These are phyloP conservation scores for Scheffersomyces amazonensis DNA, from an alignment of 805 yeast genomes.

Conservation along the genomic window DNA sequence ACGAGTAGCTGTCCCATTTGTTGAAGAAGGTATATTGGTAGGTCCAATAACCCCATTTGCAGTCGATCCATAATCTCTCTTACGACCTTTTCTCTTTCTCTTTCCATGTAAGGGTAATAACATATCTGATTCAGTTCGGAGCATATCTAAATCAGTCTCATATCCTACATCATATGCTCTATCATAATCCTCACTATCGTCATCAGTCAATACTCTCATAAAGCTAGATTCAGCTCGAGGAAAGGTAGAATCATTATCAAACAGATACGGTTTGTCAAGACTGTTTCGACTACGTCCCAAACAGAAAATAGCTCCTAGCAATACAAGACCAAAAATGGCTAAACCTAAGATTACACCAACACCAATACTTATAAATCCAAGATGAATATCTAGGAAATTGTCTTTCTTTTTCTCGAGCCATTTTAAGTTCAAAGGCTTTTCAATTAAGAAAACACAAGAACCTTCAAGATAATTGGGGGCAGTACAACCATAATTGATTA, in stretches of 20 bases:
- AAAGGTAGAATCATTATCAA: conserved; percentile 7
- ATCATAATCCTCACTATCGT: conserved; percentile 18
- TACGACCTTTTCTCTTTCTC: conserved; percentile 9
- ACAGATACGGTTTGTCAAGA: neutral
- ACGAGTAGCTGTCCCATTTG: conserved; percentile 14
- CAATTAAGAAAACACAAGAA: conserved; percentile 61
- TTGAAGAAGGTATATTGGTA: neutral
- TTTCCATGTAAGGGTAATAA: conserved; percentile 23
- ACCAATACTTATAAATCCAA: conserved; percentile 67
- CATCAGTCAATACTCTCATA: conserved; percentile 35
- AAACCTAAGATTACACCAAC: conserved; percentile 67
- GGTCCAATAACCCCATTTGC: neutral
- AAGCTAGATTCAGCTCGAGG: conserved; percentile 24
- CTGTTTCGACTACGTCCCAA: conserved; percentile 10
- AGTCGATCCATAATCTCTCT: conserved; percentile 17
- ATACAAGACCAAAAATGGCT: conserved; percentile 28
- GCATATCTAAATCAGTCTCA: conserved; percentile 41
- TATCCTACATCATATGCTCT: conserved; percentile 33
- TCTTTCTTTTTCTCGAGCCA: conserved; percentile 55
- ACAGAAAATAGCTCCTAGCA: conserved; percentile 18
- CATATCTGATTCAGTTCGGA: conserved; percentile 26
- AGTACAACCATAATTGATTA: conserved; percentile 62
- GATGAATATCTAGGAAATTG: conserved; percentile 49
- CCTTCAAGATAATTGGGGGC: conserved; percentile 17
- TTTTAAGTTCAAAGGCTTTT: conserved; percentile 59